A percentile compares a stretch with the other conserved stretches of the same genome.
Evolutionary conservation across 2,329 filamentous ascomycete species (phyloP).

Genomic region (Alternaria ventricosa): DNA sequence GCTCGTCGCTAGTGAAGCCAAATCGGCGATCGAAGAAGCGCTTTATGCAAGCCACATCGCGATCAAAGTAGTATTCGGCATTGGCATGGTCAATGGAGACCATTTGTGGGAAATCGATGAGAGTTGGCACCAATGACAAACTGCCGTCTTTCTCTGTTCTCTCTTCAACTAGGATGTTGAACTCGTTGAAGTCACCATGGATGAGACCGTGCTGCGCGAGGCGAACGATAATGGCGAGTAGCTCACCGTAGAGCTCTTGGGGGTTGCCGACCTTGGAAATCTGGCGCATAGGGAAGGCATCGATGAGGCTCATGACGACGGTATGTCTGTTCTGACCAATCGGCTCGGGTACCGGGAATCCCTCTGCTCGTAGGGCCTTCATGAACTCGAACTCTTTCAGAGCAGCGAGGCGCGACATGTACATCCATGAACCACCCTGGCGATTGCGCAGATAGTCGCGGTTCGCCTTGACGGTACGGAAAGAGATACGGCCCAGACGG

Average conservation of each 20-base stretch:
- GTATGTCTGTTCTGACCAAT: slow-evolving; percentile 91
- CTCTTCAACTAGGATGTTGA: slow-evolving; percentile 95
- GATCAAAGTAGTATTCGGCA: slow-evolving; percentile 96
- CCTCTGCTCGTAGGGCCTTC: slow-evolving; percentile 81
- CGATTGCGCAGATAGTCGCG: slow-evolving; percentile 90
- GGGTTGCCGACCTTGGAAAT: slow-evolving; percentile 84
- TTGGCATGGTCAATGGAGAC: slow-evolving; percentile 93
- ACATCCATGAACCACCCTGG: slow-evolving; percentile 91
- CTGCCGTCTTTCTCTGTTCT: slow-evolving; percentile 47
- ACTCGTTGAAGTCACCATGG: slow-evolving; percentile 98
- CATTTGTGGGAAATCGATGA: slow-evolving; percentile 99
- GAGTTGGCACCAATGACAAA: slow-evolving; percentile 72
- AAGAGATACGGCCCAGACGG: slow-evolving; percentile 91
- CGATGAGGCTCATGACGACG: slow-evolving; percentile 92
- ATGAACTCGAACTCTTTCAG: slow-evolving; percentile 96
- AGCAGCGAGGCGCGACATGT: slow-evolving; percentile 89
- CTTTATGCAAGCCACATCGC: slow-evolving; percentile 95
- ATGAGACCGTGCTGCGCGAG: slow-evolving; percentile 88
- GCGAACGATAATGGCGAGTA: slow-evolving; percentile 84
- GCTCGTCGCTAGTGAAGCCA: slow-evolving; percentile 80
- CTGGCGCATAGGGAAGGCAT: slow-evolving; percentile 90
- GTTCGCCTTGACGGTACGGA: slow-evolving; percentile 94
- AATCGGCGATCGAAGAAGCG: slow-evolving; percentile 90
- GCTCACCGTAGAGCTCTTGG: slow-evolving; percentile 84
- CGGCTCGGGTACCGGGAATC: slow-evolving; percentile 88